Evolutionary conservation across 2,329 filamentous ascomycete species (phyloP), one percentile per base, ranked within the genome.

Genomic region (Colletotrichum siamense): DNA sequence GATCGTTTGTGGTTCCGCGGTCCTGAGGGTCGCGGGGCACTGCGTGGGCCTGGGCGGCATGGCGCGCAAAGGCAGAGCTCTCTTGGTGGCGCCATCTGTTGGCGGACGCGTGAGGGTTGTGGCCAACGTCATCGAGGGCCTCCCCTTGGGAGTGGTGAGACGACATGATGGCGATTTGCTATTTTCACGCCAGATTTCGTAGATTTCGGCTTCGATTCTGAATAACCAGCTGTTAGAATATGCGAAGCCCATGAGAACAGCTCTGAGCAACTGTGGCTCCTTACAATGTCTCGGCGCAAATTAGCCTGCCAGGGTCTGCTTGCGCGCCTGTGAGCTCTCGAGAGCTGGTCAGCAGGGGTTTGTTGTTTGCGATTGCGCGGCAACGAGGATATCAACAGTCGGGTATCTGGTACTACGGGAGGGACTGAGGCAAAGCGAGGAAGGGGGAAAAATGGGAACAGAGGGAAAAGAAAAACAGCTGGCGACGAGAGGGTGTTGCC

Each of bases 31-130:
- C 85, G 75, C 87, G 87, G 72, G 86, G 84, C 75, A 79, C 78
- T n/a, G 73, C 72, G 22, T 75, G 36, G 69, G 71, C 86, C 22
- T 71, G 32, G 66, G 71, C 86, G 39, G 90, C 90, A 81, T 89
- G 85, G 67, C 87, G 87, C 66, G 87, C 87, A 80, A 87, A 93
- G 39, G 90, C 86, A 15, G 86, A 85, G 2, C 92, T 93, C 81
- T 94, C 92, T 81, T 93, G 90, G 81, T 93, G 92, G 71, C 92
- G 89, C 92, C 92, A 93, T 79, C 86, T 86, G 81, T 85, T 92
- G 55, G 88, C 80, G 10, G 91, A 93, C 49, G 89, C 88, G 80
- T 93, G 85, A 4, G 89, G 90, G 80, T 92, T 92, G 74, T 81
- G 84, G 71, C 82, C 82, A 75, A 84, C 82, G 66, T 84, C 83